Base-by-base conservation (phyloP, 1,139 yeast genomes). In the Groenewaldozyma sp. region DNA sequence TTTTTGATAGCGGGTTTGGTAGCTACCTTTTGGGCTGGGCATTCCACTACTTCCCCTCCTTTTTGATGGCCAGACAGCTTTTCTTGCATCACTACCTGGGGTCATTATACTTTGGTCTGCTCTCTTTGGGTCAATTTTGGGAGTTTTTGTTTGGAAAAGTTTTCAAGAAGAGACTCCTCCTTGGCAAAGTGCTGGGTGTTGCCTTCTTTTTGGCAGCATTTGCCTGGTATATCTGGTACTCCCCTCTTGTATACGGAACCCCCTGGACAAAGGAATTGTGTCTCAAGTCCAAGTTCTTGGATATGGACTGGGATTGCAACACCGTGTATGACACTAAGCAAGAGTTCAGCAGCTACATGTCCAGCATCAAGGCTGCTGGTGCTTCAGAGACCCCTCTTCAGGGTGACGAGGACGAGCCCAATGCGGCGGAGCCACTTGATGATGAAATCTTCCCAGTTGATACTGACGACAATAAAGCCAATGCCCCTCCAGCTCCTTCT, bases 61-160 rank as follows among this genome's bases (percentile, higher is more conserved):
- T 76, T 68, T 68, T 91, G 46, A 88, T 88, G 97, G 91, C 82
- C 22, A 80, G 97, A 63, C 97, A 87, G 65, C 67, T 91, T 62
- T 88, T 88, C 68, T 68, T 91, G 41, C 96, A 88, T 60, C 97
- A 88, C 62, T 88, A 91, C 60, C 68, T 91, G 50, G 96, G 95
- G 41, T 86, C 97, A 2, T 72, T 83, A 37, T 91, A 86, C 65
- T 91, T 91, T 62, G 58, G 91, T 34, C 71, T 88, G 41, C 70
- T 91, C 50, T 87, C 88, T 0, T 65, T 91, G 45, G 91, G 93
- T 21, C 95, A 87, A 58, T 69, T 75, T 44, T 72, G 87, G 51
- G 95, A 91, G 56, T 67, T 86, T 41, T 47, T 82, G 38, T 72
- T 76, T 34, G 67, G 54, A 9, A 44, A 59, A 44, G 62, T 49